phyloP scores from a whole-genome alignment of 164 flowering plant species.

The Nelumbo lutea region DNA sequence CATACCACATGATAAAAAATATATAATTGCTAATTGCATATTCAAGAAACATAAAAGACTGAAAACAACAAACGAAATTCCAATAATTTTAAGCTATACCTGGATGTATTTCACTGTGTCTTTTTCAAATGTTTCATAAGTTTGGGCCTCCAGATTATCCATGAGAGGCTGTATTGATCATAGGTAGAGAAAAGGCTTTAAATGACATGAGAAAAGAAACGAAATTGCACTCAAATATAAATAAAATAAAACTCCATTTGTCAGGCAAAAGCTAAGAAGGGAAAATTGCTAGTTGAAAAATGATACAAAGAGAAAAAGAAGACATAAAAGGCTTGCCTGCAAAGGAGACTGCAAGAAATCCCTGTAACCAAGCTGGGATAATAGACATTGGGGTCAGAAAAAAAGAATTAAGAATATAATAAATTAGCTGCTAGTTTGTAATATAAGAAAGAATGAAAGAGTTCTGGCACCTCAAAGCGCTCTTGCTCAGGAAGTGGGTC shows the following conservation, averaged over 20 bases:
- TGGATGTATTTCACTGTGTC: conserved; percentile 83
- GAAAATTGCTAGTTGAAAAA: too few species aligned
- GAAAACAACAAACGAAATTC: not conserved
- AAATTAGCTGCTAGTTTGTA: too few species aligned
- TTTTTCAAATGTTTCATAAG: conserved; percentile 97
- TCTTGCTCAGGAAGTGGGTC: conserved; percentile 95
- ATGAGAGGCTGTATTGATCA: conserved; percentile 77
- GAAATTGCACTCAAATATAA: not conserved
- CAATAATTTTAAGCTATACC: conserved; percentile 32
- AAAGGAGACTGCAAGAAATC: conserved; percentile 92
- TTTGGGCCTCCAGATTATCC: conserved; percentile 99
- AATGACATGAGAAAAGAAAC: not conserved
- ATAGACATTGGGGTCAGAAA: conserved; percentile 17
- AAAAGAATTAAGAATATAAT: not conserved
- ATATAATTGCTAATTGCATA: too few species aligned
- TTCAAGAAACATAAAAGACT: not conserved
- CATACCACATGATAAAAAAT: too few species aligned
- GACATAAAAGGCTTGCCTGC: conserved; percentile 48
- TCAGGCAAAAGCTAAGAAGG: not conserved
- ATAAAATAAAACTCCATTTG: not conserved
- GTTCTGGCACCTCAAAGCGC: conserved; percentile 64
- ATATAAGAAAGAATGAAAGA: not conserved
- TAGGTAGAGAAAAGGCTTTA: not conserved
- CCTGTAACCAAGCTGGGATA: conserved; percentile 81
- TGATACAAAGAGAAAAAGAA: not conserved